These are phyloP conservation scores for Tephrocybe sp. DNA, from an alignment of 768 basidiomycete species.

Conservation along the genomic window DNA sequence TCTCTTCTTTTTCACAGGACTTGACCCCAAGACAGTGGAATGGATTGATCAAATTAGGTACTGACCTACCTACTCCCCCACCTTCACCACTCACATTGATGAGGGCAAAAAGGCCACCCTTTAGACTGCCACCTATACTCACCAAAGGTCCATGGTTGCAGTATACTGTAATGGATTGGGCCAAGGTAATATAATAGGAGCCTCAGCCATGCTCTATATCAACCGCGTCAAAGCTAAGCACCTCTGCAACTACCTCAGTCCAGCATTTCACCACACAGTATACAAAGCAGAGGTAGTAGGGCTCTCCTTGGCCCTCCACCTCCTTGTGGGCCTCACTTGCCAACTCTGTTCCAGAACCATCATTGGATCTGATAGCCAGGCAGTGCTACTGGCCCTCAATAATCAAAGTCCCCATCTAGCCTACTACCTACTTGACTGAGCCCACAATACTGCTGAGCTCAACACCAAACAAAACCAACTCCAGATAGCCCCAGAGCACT, in stretches of 20 bases:
- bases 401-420: background rate
- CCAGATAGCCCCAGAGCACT: too few species aligned
- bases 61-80: slow-evolving; percentile 2
- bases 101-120: background rate
- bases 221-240: background rate
- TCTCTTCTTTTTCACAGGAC: slow-evolving; percentile 1
- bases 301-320: background rate
- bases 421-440: too few species aligned
- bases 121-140: background rate
- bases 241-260: slow-evolving; percentile 6
- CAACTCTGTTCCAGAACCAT: too few species aligned
- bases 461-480: background rate
- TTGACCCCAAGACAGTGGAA: background rate
- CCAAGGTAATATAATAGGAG: slow-evolving; percentile 3
- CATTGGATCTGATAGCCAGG: background rate
- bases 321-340: too few species aligned
- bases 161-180: slow-evolving; percentile 11
- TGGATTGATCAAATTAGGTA: background rate
- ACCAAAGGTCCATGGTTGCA: background rate
- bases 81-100: slow-evolving; percentile 6
- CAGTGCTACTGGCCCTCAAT: background rate
- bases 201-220: slow-evolving; percentile 3
- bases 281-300: slow-evolving; percentile 7
- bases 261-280: slow-evolving; percentile 6
- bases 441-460: too few species aligned